Evolutionary conservation across 2,329 filamentous ascomycete species (phyloP), one percentile per base, ranked within the genome.

Genomic region (Calonectria pauciramosa): DNA sequence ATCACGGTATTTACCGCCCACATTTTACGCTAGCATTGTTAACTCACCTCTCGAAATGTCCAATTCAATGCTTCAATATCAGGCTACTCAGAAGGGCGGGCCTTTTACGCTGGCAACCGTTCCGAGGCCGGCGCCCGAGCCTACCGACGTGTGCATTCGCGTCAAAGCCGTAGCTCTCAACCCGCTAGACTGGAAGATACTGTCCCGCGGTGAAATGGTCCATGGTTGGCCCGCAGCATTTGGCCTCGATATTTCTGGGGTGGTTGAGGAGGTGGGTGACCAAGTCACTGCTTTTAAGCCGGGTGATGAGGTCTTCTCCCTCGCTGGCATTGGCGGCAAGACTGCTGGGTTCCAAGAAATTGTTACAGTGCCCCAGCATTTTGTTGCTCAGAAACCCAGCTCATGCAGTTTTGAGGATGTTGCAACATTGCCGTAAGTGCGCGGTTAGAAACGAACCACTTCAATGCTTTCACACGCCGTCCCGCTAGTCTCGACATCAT

Each of bases 271-370:
- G 23, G 75, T 81, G 4, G 81, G 81, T 16, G 70, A 75, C 1
- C 71, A 72, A 7, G 78, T 81, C 18, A 70, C 69, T 1, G 68
- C 52, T 23, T 80, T 80, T 47, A 56, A 73, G 34, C 72, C 78
- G 0, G 88, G 87, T 18, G 87, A 89, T 75, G 83, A 87, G 56
- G 87, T 89, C 20, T 75, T 80, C 56, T 71, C 68, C 18, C 69
- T 78, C 18, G 73, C 73, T 28, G 78, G 76, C 14, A 76, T 79
- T 44, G 76, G 77, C 4, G 77, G 75, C n/a, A 77, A 72, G 54
- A 38, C 71, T 0, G 77, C 77, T 13, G 75, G 71, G 26, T 79
- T 79, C 73, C 77, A 79, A 34, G 77, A 76, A 30, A 47, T 78
- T 14, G 76, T 71, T 9, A 78, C 76, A 23, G 76, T 80, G 52